Percentiles rank a stretch among this genome's conserved stretches.
These are phyloP conservation scores for Chenopodium album DNA, from an alignment of 148 eudicot genomes.

Conservation along the genomic window DNA sequence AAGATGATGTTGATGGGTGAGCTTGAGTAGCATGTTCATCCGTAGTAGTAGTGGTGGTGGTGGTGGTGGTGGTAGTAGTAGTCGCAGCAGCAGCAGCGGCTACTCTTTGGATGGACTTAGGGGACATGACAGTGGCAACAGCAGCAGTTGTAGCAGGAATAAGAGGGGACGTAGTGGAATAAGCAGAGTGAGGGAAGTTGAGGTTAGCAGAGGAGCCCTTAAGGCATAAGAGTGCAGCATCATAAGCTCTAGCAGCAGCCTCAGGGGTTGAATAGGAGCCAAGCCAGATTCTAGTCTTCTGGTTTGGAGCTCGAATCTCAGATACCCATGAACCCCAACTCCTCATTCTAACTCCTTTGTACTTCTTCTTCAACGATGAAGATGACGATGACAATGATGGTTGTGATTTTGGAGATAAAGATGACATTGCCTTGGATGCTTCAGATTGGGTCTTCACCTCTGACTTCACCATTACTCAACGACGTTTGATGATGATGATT, in stretches of 20 bases:
- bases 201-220: constrained; percentile 73
- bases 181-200: constrained; percentile 52
- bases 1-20: constrained; percentile 9
- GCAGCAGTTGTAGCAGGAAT: background rate
- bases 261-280: constrained; percentile 89
- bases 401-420: background rate
- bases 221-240: constrained; percentile 85
- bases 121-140: constrained; percentile 37
- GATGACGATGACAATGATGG: constrained; percentile 21
- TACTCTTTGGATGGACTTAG: constrained; percentile 66
- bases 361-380: constrained; percentile 49
- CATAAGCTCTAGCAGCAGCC: constrained; percentile 93
- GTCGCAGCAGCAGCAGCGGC: constrained; percentile 64
- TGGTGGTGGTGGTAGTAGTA: too few species aligned
- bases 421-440: constrained; percentile 8
- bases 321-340: constrained; percentile 92
- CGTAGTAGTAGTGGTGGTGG: background rate
- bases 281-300: constrained; percentile 82
- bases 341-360: constrained; percentile 88
- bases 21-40: constrained; percentile 8
- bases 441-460: constrained; percentile 42
- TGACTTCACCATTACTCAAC: constrained; percentile 49
- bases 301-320: constrained; percentile 83
- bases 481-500: background rate
- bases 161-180: constrained; percentile 3